phyloP scores from a whole-genome alignment of 1,284 basidiomycete genomes.

The Moniliella sp. region DNA sequence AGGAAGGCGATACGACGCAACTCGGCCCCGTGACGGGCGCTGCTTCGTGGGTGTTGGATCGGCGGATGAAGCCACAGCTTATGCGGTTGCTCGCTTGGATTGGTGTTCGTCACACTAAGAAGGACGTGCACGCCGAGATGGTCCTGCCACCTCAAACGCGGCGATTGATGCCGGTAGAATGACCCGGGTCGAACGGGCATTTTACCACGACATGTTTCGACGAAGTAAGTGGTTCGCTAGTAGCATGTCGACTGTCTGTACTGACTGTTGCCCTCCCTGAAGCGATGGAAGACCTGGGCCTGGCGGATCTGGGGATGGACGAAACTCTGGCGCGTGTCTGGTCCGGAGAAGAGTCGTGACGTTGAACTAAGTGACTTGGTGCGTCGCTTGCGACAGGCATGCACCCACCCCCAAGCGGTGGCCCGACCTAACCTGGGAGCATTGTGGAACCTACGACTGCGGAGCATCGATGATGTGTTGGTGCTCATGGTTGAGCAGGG shows the following conservation, averaged over 20 bases:
- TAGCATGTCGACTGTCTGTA: no score
- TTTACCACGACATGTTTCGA: slow-evolving; percentile 16
- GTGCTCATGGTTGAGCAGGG: slow-evolving; percentile 21
- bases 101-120: slow-evolving; percentile 45
- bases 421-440: slow-evolving; percentile 7
- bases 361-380: no score
- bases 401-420: slow-evolving; percentile 26
- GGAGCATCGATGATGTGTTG: slow-evolving; percentile 25
- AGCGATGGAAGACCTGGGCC: no score
- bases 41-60: no score
- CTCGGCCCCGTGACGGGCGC: no score
- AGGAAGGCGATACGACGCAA: slow-evolving; percentile 1
- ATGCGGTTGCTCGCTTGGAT: slow-evolving; percentile 5
- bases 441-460: slow-evolving; percentile 7
- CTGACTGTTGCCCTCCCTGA: no score
- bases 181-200: slow-evolving; percentile 19
- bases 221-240: no score
- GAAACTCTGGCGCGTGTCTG: no score
- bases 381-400: slow-evolving; percentile 28
- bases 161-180: slow-evolving; percentile 19
- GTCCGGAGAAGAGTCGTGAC: no score
- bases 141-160: slow-evolving; percentile 53
- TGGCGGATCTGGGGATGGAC: not conserved
- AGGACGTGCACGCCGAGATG: slow-evolving; percentile 49
- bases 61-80: not conserved